phyloP scores from a whole-genome alignment of 2,329 filamentous ascomycete species.

The Arachnopeziza araneosa region DNA sequence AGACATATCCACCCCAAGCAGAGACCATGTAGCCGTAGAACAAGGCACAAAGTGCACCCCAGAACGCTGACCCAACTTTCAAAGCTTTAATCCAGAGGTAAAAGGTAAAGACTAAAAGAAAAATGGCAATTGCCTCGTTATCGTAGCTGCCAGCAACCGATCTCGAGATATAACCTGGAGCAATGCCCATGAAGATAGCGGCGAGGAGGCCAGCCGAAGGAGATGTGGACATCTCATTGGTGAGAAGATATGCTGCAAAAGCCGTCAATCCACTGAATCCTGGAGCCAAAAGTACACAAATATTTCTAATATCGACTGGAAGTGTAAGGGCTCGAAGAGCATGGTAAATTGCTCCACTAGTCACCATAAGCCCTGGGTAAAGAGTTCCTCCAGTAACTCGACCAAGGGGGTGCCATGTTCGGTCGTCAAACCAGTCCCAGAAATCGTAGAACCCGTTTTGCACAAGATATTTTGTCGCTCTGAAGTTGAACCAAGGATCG shows the following conservation, averaged over 20 bases:
- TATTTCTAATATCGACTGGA: conserved; percentile 97
- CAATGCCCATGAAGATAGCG: conserved; percentile 94
- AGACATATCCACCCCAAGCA: conserved; percentile 98
- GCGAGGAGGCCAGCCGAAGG: conserved; percentile 92
- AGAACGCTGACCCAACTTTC: conserved; percentile 93
- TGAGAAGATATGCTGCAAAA: conserved; percentile 88
- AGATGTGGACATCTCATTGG: conserved; percentile 94
- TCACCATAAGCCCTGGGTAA: conserved; percentile 98
- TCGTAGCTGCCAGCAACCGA: conserved; percentile 98
- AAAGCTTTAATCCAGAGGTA: conserved; percentile 98
- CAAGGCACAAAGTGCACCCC: conserved; percentile 88
- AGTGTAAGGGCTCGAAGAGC: conserved; percentile 80
- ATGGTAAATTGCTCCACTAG: conserved; percentile 95
- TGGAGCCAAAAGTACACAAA: conserved; percentile 93
- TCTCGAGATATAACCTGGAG: conserved; percentile 94
- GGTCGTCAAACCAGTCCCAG: conserved; percentile 99
- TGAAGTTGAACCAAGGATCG: conserved; percentile 99
- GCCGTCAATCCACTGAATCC: conserved; percentile 92
- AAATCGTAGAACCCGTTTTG: conserved; percentile 97
- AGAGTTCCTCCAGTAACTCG: conserved; percentile 98
- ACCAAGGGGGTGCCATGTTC: conserved; percentile 98
- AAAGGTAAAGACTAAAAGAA: conserved; percentile 96
- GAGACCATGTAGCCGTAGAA: conserved; percentile 99
- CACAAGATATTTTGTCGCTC: conserved; percentile 95
- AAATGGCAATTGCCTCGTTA: conserved; percentile 99